Base-by-base conservation (phyloP, 2,329 filamentous ascomycete species). In the Geosmithia flava region DNA sequence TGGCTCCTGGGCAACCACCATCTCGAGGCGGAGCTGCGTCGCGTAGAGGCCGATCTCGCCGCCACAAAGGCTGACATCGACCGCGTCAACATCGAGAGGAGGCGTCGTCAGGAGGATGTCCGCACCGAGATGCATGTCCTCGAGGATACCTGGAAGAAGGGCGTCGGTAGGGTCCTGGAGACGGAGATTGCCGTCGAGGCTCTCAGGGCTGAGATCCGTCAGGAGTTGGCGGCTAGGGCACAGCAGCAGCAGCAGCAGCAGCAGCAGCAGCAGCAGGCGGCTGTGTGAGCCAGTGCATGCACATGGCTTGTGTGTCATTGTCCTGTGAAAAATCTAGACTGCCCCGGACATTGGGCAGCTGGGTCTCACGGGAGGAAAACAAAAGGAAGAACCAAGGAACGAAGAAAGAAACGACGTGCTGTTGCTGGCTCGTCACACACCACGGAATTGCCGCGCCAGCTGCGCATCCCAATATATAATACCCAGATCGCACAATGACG, bases 1-100 rank as follows among this genome's bases (percentile, higher is more conserved):
- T 97, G 93, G 91, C 72, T 98, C 48, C 76, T 95, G 8, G 80
- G 80, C 6, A 98, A 98, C 64, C 79, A 83, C 56, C 80, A 86
- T 55, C 65, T 89, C 19, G 91, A 96, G 66, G 78, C 79, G 42
- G 76, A 87, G 42, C 55, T 67, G 20, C 74, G 75, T 46, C 64
- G 64, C 13, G 59, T 94, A 23, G 91, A 97, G 71, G 71, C 72
- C 43, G 88, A 95, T 57, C 71, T 97, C 46, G 81, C 80, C 15
- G 74, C 71, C 40, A 68, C 76, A 19, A 83, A 81, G 62, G 72
- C 75, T 50, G 80, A 85, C 54, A 76, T 89, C 45, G 89, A 96
- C 60, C 62, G 76, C 39, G 71, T 93, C 10, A 89, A 90, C 54
- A 70, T 83, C 50, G 71, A 78, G 58, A 74, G 93, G 49, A 81